A percentile compares a stretch with the other conserved stretches of the same genome.
Conservation (phyloP, 1,284 basidiomycete genomes). For the Pseudomicrostroma phylloplanum region DNA sequence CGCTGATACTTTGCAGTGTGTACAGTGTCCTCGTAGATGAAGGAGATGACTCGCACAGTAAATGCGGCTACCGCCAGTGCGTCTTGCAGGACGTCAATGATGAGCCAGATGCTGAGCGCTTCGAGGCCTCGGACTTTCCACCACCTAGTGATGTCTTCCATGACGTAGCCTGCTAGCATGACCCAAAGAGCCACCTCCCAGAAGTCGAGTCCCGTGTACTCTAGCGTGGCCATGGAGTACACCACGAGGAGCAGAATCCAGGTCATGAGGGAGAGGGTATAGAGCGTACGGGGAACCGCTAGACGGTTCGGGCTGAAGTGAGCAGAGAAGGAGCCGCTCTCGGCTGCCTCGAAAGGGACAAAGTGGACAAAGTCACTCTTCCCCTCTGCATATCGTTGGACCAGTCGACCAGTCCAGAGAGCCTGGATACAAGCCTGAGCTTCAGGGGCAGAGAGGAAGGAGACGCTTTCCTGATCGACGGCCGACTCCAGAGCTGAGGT, state of each 20-base stretch:
- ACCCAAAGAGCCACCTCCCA: conserved; percentile 33
- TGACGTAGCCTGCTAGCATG: conserved; percentile 35
- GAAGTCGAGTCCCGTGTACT: conserved; percentile 25
- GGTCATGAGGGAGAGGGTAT: conserved; percentile 31
- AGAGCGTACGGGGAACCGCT: conserved; percentile 32
- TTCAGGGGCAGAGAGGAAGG: conserved; percentile 27
- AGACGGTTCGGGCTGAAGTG: conserved; percentile 35
- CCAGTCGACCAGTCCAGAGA: conserved; percentile 33
- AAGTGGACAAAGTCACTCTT: conserved; percentile 26
- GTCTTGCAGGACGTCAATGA: conserved; percentile 36
- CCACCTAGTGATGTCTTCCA: conserved; percentile 35
- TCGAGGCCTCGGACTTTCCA: conserved; percentile 39
- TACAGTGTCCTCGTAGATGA: conserved; percentile 22
- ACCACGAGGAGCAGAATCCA: conserved; percentile 36
- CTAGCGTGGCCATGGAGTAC: conserved; percentile 34
- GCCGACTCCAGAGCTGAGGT: conserved; percentile 36
- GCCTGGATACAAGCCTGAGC: conserved; percentile 27
- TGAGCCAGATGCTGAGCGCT: conserved; percentile 36
- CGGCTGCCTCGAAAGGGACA: conserved; percentile 26
- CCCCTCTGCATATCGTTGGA: conserved; percentile 22
- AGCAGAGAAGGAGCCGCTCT: conserved; percentile 26
- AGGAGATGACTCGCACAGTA: conserved; percentile 29
- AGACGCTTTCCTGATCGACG: conserved; percentile 27
- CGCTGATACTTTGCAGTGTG: conserved; percentile 22
- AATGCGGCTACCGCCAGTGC: conserved; percentile 28